Evolutionary conservation across 768 basidiomycete genomes (phyloP).

Genomic region (Lactifluus volemus): DNA sequence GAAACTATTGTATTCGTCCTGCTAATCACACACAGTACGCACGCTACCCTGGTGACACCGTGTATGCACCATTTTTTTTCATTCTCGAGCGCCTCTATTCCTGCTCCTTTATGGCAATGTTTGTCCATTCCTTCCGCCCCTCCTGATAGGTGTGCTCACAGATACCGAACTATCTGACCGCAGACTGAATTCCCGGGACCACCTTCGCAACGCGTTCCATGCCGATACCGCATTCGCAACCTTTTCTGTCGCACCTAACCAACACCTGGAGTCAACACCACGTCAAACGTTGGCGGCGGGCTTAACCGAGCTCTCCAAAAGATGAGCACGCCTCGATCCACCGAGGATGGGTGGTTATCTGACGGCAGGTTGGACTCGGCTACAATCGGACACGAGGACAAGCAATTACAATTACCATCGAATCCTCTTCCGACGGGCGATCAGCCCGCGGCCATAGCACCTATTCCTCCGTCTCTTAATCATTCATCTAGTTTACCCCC

Average conservation of each 20-base stretch:
- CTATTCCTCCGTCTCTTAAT: no score
- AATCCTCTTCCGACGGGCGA: not conserved
- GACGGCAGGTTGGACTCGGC: not conserved
- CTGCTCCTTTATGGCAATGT: constrained; percentile 2
- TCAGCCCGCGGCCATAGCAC: not conserved
- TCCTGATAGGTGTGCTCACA: not conserved
- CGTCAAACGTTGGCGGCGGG: not conserved
- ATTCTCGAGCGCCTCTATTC: not conserved
- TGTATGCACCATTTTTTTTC: constrained; percentile 2
- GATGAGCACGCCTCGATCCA: not conserved
- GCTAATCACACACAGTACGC: not conserved
- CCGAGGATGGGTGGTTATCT: not conserved
- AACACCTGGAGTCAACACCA: not conserved
- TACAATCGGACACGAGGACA: not conserved
- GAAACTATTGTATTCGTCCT: not conserved
- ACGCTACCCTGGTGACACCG: not conserved
- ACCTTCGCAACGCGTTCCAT: no score
- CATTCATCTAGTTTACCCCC: no score
- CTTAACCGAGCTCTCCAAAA: not conserved
- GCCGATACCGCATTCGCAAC: not conserved
- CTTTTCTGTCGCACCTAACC: not conserved
- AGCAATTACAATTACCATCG: not conserved
- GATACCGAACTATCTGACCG: no score
- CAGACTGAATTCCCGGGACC: not conserved
- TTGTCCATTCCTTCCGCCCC: not conserved